Evolutionary conservation across 139 green algal genomes (phyloP), one percentile per base, ranked within the genome.

Genomic region (Tetradesmus lagerheimii): DNA sequence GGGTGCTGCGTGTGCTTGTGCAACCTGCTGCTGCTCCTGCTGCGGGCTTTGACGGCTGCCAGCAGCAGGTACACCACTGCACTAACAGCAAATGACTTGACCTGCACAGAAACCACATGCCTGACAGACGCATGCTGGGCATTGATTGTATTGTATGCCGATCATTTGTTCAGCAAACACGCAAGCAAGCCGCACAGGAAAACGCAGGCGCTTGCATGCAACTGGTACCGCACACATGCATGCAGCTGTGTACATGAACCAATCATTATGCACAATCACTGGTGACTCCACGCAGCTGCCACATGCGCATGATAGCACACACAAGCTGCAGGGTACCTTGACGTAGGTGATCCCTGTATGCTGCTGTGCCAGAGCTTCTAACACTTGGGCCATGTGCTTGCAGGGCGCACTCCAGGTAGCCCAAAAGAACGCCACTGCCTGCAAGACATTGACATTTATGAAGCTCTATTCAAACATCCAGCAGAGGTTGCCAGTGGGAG

Each of bases 321-420:
- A 37, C 45, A 16, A n/a, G 89, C 23, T 29, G 38, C 34, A 16
- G 37, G 41, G 4, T 35, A 95, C 94, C 57, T 91, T 80, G 71
- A 95, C 77, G 86, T 95, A 96, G 1, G 85, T n/a, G 1, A 90
- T 80, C 1, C 47, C 25, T 15, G 89, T 64, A 53, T 92, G 37
- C 23, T 97, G 94, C 12, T 87, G 78, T 2, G 91, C 93, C 15
- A 99, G 89, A 83, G 95, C 85, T 4, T 47, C 80, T 20, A 98
- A 80, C 1, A 97, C 93, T 1, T 82, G 43, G 53, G 97, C 94
- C 93, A 99, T 96, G 31, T 96, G 92, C 37, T 93, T 93, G 92
- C 96, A 98, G 18, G 96, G 96, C 79, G 97, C 96, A 74, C 94
- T 97, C 97, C 97, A 98, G 23, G 45, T 37, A 2, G 97, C 96